Evolutionary conservation across 805 yeast genomes (phyloP).

Genomic region (Ogataea nakhonphanomensis): DNA sequence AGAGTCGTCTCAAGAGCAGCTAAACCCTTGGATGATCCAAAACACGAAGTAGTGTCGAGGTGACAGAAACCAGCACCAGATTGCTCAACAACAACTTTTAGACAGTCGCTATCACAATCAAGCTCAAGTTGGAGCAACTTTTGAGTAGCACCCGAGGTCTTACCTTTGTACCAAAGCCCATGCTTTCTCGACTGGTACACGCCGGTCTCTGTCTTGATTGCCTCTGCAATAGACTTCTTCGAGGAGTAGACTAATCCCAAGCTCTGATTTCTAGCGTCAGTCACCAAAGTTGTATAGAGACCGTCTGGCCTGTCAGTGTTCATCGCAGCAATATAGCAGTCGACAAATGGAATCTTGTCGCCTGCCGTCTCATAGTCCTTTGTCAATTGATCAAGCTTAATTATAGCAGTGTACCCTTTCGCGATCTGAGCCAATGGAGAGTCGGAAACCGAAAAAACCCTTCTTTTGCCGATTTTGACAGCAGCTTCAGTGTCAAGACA

Average conservation of each 20-base stretch:
- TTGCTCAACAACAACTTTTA: conserved; percentile 84
- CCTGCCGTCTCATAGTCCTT: conserved; percentile 32
- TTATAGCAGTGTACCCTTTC: conserved; percentile 37
- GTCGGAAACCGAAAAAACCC: conserved; percentile 13
- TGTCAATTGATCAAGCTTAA: conserved; percentile 30
- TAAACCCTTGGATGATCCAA: conserved; percentile 68
- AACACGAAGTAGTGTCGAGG: conserved; percentile 76
- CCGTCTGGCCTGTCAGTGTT: conserved; percentile 86
- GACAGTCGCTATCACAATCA: conserved; percentile 92
- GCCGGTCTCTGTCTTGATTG: conserved; percentile 78
- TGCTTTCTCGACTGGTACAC: conserved; percentile 91
- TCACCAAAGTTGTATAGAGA: conserved; percentile 78
- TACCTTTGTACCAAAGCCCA: conserved; percentile 95
- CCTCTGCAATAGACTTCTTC: conserved; percentile 71
- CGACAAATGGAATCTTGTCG: conserved; percentile 32
- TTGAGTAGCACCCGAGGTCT: conserved; percentile 95
- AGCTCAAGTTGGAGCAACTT: conserved; percentile 58
- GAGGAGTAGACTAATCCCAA: conserved; percentile 93
- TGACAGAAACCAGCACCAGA: conserved; percentile 92
- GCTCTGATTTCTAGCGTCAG: conserved; percentile 62
- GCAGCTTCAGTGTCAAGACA: conserved; percentile 19
- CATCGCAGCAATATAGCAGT: conserved; percentile 47
- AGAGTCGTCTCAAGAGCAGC: conserved; percentile 65
- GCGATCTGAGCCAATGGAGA: conserved; percentile 23
- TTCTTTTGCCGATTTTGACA: conserved; percentile 16